A percentile compares a stretch with the other conserved stretches of the same genome.
These are phyloP conservation scores for Candida loeiensis DNA, from an alignment of 805 yeast genomes.

Conservation along the genomic window DNA sequence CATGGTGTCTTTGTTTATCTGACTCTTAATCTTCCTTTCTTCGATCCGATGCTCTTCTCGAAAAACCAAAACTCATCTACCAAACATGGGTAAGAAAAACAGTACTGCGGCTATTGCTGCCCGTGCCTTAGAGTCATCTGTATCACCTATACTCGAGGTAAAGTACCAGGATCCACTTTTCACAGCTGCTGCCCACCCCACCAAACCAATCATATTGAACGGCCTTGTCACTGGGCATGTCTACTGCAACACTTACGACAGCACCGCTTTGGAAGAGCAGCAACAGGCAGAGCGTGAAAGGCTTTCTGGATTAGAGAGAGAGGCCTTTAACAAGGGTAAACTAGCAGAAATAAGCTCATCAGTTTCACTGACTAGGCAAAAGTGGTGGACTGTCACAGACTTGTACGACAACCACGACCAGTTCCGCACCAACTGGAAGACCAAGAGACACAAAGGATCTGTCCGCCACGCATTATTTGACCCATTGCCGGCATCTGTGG, in stretches of 20 bases:
- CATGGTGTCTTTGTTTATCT: too few relatives aligned
- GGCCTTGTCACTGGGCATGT: constrained; percentile 87
- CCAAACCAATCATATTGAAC: constrained; percentile 54
- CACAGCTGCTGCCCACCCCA: constrained; percentile 75
- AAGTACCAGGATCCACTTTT: constrained; percentile 65
- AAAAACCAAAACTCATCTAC: not conserved
- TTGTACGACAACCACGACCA: constrained; percentile 23
- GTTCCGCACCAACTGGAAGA: constrained; percentile 62
- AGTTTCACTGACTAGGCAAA: constrained; percentile 34
- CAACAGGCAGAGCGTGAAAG: constrained; percentile 23
- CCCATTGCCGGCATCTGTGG: constrained; percentile 41
- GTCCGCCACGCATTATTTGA: constrained; percentile 72
- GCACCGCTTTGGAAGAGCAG: constrained; percentile 38
- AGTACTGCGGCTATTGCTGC: constrained; percentile 26
- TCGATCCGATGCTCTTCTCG: constrained; percentile 5
- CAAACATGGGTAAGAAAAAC: constrained; percentile 23
- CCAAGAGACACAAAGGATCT: constrained; percentile 86
- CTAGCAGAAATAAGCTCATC: constrained; percentile 21
- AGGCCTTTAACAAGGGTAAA: constrained; percentile 23
- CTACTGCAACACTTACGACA: constrained; percentile 56
- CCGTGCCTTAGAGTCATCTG: constrained; percentile 28
- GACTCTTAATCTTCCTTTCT: not conserved
- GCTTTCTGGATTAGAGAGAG: constrained; percentile 19
- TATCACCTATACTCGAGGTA: constrained; percentile 45
- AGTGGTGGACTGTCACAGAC: constrained; percentile 44